A percentile compares a stretch with the other conserved stretches of the same genome.
Evolutionary conservation across 208 protist species (phyloP).

Genomic region (Leishmania lainsoni): DNA sequence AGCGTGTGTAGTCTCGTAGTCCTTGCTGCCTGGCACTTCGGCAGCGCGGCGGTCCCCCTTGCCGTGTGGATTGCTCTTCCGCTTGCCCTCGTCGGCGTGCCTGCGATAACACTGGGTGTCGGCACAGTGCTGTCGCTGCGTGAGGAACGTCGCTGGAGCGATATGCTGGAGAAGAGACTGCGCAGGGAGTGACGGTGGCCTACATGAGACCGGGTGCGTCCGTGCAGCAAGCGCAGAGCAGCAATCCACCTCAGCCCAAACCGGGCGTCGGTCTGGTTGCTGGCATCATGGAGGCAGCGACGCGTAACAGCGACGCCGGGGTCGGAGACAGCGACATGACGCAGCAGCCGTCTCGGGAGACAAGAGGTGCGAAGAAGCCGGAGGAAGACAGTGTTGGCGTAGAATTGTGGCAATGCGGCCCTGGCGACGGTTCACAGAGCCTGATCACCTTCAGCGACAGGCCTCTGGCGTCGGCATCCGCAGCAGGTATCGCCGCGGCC

Average conservation of each 20-base stretch:
- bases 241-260: not conserved
- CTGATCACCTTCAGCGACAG: not conserved
- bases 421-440: not conserved
- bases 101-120: constrained; percentile 45
- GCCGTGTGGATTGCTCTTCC: constrained; percentile 40
- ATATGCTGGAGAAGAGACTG: constrained; percentile 47
- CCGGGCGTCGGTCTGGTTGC: not conserved
- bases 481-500: not conserved
- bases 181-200: constrained; percentile 26
- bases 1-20: constrained; percentile 38
- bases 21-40: constrained; percentile 29
- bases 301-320: not conserved
- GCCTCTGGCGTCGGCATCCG: not conserved
- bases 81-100: constrained; percentile 47
- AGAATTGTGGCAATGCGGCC: not conserved
- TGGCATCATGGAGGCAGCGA: not conserved
- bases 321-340: not conserved
- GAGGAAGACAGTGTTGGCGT: not conserved
- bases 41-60: constrained; percentile 20
- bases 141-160: constrained; percentile 47
- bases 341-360: not conserved
- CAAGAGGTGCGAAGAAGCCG: not conserved
- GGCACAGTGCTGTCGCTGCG: constrained; percentile 54
- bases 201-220: constrained; percentile 8
- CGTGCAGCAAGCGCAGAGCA: not conserved